Evolutionary conservation across 116 monocot genomes (phyloP).

Genomic region (Iris pallida): DNA sequence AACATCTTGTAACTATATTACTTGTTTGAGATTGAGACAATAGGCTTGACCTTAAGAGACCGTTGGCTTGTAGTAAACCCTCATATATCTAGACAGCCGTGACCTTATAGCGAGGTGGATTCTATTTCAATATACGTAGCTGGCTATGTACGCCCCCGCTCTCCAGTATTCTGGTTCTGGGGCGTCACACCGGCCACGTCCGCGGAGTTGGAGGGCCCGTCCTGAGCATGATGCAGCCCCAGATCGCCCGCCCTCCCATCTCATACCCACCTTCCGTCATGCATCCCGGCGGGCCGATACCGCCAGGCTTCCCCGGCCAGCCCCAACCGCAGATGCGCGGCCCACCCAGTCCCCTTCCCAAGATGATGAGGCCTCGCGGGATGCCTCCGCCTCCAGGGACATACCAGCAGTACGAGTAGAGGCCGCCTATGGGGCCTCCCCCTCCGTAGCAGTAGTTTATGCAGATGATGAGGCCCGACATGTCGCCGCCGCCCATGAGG

Average conservation of each 20-base stretch:
- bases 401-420: slow-evolving; percentile 43
- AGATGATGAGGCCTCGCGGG: slow-evolving; percentile 42
- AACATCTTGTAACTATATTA: no score
- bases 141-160: no score
- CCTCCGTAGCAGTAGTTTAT: slow-evolving; percentile 23
- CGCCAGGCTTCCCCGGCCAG: slow-evolving; percentile 17
- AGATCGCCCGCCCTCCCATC: slow-evolving; percentile 53
- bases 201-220: slow-evolving; percentile 86
- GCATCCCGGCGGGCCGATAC: slow-evolving; percentile 8
- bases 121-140: no score
- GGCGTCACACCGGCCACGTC: slow-evolving; percentile 80
- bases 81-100: no score
- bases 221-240: slow-evolving; percentile 93
- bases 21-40: no score
- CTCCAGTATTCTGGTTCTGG: no score
- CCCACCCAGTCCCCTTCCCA: slow-evolving; percentile 8
- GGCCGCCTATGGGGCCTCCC: slow-evolving; percentile 60
- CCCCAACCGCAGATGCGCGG: slow-evolving; percentile 14
- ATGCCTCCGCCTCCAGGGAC: slow-evolving; percentile 19
- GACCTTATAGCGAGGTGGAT: no score
- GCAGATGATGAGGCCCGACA: slow-evolving; percentile 25
- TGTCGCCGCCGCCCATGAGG: slow-evolving; percentile 22
- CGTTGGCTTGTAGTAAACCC: no score
- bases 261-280: slow-evolving; percentile 47
- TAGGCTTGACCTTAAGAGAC: no score